Base-by-base conservation (phyloP, 495 filamentous ascomycete species). In the Tuber magnatum region DNA sequence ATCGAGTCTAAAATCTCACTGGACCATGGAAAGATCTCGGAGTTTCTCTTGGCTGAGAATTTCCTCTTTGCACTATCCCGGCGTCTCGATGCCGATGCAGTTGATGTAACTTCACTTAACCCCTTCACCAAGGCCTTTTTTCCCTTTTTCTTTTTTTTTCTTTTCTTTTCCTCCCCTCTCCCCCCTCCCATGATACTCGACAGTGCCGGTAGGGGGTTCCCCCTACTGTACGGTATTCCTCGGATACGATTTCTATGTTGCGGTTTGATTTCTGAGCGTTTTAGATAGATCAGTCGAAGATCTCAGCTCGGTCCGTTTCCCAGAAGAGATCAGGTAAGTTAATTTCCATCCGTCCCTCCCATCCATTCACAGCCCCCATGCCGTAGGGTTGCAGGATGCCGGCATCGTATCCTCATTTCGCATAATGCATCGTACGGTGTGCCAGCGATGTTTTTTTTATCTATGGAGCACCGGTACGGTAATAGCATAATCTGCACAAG, bases 31-130 rank as follows among this genome's bases (percentile, higher is more conserved):
- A 3, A 61, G 51, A 61, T 32, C 9, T 32, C n/a, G n/a, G n/a
- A 61, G 51, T 61, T 61, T 32, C 51, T 61, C n/a, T 65, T 65
- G n/a, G 56, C 56, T 65, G 56, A 65, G 56, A 18, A 65, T 65
- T 65, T 65, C 56, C 56, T 65, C 56, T 32, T 65, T 65, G 28
- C 28, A 65, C 56, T 8, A 65, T 65, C 56, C 28, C 18, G n/a
- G 56, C 28, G 28, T 18, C 28, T 32, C 28, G 28, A 18, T 65
- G 56, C 28, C 28, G 56, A 65, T 65, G 28, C 56, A 65, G 10
- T 65, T 32, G 56, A 65, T 65, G 46, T 24, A n/a, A 35, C n/a
- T 12, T 65, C 28, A 65, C 56, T 65, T 35, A 0, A 65, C 56
- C 28, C 56, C 28, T 65, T 65, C 56, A 35, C 28, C 5, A 18